These are phyloP conservation scores for Quillaja saponaria DNA, from an alignment of 306 rosid species.

Conservation along the genomic window DNA sequence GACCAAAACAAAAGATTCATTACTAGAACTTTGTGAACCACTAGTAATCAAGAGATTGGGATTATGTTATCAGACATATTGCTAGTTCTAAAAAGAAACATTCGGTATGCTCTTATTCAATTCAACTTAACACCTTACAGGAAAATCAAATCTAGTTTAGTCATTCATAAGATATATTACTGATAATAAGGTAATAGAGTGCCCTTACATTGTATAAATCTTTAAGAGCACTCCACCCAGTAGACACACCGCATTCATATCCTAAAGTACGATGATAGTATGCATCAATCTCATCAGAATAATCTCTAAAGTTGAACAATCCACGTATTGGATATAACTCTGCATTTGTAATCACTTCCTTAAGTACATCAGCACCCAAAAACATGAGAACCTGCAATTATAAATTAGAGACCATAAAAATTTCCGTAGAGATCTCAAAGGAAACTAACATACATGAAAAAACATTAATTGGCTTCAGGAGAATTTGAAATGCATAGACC, in stretches of 20 bases:
- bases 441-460: constrained; percentile 23
- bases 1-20: no score
- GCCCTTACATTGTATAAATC: constrained; percentile 78
- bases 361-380: constrained; percentile 72
- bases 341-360: constrained; percentile 73
- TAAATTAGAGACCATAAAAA: constrained; percentile 29
- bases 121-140: background rate
- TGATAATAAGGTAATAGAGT: constrained; percentile 9
- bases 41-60: background rate
- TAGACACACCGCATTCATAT: constrained; percentile 69
- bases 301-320: constrained; percentile 74
- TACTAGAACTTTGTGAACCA: background rate
- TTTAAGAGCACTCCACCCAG: constrained; percentile 84
- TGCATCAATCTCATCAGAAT: constrained; percentile 84
- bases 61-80: background rate
- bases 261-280: constrained; percentile 73
- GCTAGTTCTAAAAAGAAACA: background rate
- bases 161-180: constrained; percentile 3
- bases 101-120: constrained; percentile 4
- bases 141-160: background rate
- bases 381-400: constrained; percentile 84
- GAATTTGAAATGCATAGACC: constrained; percentile 8
- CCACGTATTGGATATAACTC: constrained; percentile 94
- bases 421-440: constrained; percentile 21
- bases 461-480: constrained; percentile 20